Evolutionary conservation across 139 green algal species (phyloP).

Genomic region (Edaphochlamys debaryana): DNA sequence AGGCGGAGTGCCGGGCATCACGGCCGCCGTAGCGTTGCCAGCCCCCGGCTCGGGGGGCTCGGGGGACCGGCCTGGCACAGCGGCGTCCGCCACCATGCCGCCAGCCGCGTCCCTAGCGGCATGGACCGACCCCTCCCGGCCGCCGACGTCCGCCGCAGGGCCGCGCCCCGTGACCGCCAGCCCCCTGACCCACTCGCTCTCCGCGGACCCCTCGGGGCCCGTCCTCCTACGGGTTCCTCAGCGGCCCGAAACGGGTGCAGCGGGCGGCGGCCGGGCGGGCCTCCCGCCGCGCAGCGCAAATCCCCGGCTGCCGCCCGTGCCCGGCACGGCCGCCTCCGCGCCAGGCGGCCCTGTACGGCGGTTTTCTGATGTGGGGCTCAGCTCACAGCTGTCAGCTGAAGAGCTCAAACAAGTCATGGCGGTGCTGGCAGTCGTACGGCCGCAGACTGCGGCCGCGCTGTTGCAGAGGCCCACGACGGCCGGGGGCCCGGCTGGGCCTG

Average conservation of each 20-base stretch:
- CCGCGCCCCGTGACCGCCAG: background rate
- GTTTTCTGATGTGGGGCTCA: no score
- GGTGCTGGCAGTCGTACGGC: background rate
- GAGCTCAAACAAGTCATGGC: constrained; percentile 7
- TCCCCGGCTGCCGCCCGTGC: background rate
- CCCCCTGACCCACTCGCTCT: background rate
- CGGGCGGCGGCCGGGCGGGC: background rate
- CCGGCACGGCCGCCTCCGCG: background rate
- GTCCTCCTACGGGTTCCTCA: background rate
- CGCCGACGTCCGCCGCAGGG: no score
- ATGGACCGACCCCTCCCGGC: background rate
- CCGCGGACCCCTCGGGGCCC: background rate
- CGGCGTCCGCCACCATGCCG: no score
- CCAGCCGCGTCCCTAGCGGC: no score
- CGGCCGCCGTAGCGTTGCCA: background rate
- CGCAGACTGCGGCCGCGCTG: background rate
- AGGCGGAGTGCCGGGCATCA: constrained; percentile 4
- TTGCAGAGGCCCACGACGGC: no score
- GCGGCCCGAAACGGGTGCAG: background rate
- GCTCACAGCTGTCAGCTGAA: background rate
- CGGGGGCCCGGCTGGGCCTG: background rate
- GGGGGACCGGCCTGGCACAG: background rate
- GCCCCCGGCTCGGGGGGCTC: no score
- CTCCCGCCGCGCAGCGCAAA: background rate
- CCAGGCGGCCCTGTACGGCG: no score